Evolutionary conservation across 768 basidiomycete species (phyloP).

Genomic region (Suillus occidentalis): DNA sequence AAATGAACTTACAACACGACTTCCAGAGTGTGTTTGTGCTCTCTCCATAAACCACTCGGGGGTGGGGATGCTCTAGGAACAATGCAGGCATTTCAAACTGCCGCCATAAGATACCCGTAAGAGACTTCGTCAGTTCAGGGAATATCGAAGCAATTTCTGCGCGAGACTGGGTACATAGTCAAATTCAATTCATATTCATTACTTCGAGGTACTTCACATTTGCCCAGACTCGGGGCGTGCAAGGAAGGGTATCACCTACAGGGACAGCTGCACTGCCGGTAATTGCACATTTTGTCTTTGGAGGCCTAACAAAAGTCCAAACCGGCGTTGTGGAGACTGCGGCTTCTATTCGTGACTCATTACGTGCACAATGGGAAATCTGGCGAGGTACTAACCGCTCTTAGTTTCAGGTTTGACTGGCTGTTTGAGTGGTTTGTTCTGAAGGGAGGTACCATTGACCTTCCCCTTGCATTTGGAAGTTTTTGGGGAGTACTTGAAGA

Average conservation of each 20-base stretch:
- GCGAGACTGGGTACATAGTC: constrained; percentile 20
- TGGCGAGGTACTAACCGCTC: not conserved
- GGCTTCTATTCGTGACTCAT: not conserved
- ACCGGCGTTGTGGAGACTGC: not conserved
- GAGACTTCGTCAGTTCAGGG: constrained; percentile 24
- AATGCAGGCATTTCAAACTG: constrained; percentile 30
- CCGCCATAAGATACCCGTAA: constrained; percentile 23
- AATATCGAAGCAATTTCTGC: constrained; percentile 21
- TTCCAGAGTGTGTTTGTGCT: constrained; percentile 17
- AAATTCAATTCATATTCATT: constrained; percentile 2
- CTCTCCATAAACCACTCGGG: constrained; percentile 20
- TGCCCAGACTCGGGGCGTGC: constrained; percentile 28
- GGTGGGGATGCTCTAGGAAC: constrained; percentile 16
- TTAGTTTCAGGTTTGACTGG: not conserved
- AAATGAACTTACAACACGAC: constrained; percentile 22
- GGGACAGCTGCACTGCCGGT: not conserved
- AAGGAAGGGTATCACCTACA: not conserved
- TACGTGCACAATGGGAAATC: not conserved
- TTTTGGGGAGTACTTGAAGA: not conserved
- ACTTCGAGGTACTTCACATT: constrained; percentile 21
- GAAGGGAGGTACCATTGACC: not conserved
- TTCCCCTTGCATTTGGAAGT: not conserved
- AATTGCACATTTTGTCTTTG: not conserved
- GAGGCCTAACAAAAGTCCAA: constrained; percentile 23
- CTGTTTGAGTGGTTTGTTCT: not conserved